A percentile compares a stretch with the other conserved stretches of the same genome.
Conservation (phyloP, 2,329 filamentous ascomycete species). For the Hypoxylon sp. region DNA sequence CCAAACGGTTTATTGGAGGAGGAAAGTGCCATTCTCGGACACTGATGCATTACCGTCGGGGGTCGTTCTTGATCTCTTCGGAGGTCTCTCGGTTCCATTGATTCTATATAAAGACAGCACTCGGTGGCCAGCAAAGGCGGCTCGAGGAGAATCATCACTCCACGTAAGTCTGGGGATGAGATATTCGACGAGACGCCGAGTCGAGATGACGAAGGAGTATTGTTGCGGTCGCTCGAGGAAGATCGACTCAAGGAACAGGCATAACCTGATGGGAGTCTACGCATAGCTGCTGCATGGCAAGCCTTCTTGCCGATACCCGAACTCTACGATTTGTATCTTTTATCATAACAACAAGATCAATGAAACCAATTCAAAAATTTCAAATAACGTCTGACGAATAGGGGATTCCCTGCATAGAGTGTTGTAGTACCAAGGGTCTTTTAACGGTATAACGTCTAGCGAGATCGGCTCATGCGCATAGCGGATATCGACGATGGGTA, state of each 20-base stretch:
- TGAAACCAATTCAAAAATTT: slow-evolving; percentile 44
- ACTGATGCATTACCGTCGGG: slow-evolving; percentile 22
- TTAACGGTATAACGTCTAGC: neutral
- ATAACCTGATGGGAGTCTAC: slow-evolving; percentile 43
- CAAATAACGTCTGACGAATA: slow-evolving; percentile 2
- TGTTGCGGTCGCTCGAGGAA: slow-evolving; percentile 17
- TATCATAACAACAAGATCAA: slow-evolving; percentile 47
- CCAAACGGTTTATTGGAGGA: slow-evolving; percentile 30
- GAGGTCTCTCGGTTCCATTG: slow-evolving; percentile 30
- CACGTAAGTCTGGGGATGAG: slow-evolving; percentile 7
- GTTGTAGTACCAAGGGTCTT: neutral
- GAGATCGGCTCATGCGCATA: neutral
- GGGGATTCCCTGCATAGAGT: neutral
- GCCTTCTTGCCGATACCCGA: slow-evolving; percentile 38
- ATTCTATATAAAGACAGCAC: slow-evolving; percentile 35
- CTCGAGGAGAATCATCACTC: slow-evolving; percentile 13
- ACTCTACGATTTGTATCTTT: slow-evolving; percentile 50
- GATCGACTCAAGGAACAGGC: slow-evolving; percentile 34
- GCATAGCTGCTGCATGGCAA: slow-evolving; percentile 45
- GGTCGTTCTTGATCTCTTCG: slow-evolving; percentile 24
- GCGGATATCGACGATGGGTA: neutral
- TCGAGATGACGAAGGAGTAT: slow-evolving; percentile 33
- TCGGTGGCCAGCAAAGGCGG: slow-evolving; percentile 18
- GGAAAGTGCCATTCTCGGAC: slow-evolving; percentile 36
- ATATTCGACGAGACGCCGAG: slow-evolving; percentile 24